A percentile compares a stretch with the other conserved stretches of the same genome.
phyloP scores from a whole-genome alignment of 495 filamentous ascomycete genomes.

The Penicillium ochrochloron region DNA sequence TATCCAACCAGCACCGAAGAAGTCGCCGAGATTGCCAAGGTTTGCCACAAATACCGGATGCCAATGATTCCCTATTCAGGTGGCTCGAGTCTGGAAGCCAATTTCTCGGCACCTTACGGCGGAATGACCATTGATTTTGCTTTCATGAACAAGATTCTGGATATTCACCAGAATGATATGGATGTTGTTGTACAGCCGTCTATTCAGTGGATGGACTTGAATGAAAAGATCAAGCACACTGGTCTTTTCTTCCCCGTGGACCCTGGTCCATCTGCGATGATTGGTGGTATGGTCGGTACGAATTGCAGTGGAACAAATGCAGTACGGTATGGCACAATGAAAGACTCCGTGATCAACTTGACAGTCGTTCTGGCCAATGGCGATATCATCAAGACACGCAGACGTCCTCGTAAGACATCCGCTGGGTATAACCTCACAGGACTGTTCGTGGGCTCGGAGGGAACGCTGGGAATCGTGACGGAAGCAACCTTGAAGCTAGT shows the following conservation, averaged over 20 bases:
- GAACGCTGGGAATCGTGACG: constrained; percentile 87
- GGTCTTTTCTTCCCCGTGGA: constrained; percentile 92
- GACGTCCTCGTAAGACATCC: constrained; percentile 68
- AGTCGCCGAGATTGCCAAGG: constrained; percentile 76
- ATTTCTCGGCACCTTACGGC: constrained; percentile 83
- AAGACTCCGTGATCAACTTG: constrained; percentile 89
- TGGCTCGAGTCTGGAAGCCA: constrained; percentile 84
- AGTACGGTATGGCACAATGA: constrained; percentile 94
- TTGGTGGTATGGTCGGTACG: constrained; percentile 95
- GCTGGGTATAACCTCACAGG: constrained; percentile 89
- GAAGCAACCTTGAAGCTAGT: constrained; percentile 86
- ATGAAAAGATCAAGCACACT: constrained; percentile 71
- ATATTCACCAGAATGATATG: constrained; percentile 84
- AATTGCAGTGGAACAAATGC: constrained; percentile 94
- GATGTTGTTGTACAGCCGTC: constrained; percentile 90
- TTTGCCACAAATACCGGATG: constrained; percentile 81
- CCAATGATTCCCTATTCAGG: constrained; percentile 87
- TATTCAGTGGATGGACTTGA: constrained; percentile 90
- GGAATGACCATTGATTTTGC: constrained; percentile 90
- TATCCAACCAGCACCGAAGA: constrained; percentile 85
- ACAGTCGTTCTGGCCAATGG: constrained; percentile 95
- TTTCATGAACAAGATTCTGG: constrained; percentile 80
- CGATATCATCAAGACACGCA: constrained; percentile 80
- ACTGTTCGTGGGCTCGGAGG: constrained; percentile 89
- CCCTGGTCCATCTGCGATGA: constrained; percentile 73